phyloP scores from a whole-genome alignment of 1,139 yeast genomes.

The Blastobotrys proliferans region DNA sequence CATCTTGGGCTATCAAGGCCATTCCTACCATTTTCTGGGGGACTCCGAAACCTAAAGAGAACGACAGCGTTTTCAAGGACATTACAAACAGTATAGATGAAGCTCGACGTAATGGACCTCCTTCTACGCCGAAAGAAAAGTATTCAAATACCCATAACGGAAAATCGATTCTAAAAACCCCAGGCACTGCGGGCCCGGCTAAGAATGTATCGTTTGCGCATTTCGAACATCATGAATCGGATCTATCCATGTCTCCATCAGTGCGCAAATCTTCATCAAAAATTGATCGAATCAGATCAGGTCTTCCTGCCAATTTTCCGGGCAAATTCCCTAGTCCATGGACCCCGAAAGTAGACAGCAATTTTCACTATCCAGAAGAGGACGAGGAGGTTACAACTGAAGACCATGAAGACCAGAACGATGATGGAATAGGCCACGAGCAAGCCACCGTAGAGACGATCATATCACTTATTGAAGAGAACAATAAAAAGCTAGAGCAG shows the following conservation, averaged over 20 bases:
- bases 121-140: constrained; percentile 2
- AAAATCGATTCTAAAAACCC: constrained; percentile 26
- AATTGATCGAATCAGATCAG: constrained; percentile 19
- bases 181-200: constrained; percentile 23
- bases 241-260: constrained; percentile 10
- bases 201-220: constrained; percentile 27
- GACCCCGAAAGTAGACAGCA: constrained; percentile 19
- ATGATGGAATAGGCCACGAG: background rate
- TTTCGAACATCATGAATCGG: constrained; percentile 4
- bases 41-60: constrained; percentile 20
- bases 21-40: constrained; percentile 22
- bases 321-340: constrained; percentile 28
- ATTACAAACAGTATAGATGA: constrained; percentile 15
- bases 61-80: constrained; percentile 18
- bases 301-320: constrained; percentile 25
- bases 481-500: constrained; percentile 15
- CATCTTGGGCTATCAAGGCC: constrained; percentile 23
- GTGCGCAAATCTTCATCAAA: constrained; percentile 7
- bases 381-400: background rate
- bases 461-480: constrained; percentile 9
- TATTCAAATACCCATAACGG: constrained; percentile 22
- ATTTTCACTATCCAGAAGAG: background rate
- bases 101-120: background rate
- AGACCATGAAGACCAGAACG: background rate
- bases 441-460: constrained; percentile 6